Base-by-base conservation (phyloP, 805 yeast genomes). In the Lipomyces anomalus region DNA sequence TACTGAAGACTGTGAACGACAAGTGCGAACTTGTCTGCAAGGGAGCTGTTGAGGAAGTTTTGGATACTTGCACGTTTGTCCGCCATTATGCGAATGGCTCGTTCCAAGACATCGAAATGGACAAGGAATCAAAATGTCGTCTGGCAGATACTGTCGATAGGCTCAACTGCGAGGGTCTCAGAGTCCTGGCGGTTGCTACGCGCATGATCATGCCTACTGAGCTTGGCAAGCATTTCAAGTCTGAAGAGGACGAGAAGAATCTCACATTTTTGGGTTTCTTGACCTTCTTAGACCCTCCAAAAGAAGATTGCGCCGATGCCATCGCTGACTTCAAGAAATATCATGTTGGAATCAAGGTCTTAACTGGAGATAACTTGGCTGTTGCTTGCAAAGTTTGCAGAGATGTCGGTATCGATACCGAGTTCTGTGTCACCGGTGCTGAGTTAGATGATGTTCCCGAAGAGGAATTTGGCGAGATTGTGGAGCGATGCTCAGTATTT, bases 401-500 rank as follows among this genome's bases (percentile, higher is more conserved):
- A 33, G 55, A 50, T 22, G 55, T 50, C 35, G 55, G 55, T 18
- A 50, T 50, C 21, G 47, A 44, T 35, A 42, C 48, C 11, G 48
- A 46, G 18, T 44, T 38, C 42, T 30, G 35, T 9, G 46, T 50
- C 38, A 50, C 52, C 22, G 55, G 55, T 22, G 65, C 60, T 26
- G 78, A 67, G 24, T 75, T 68, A 60, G 79, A 65, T 9, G 76
- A 71, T 44, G 76, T 73, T 24, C 45, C 43, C 28, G 89, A 82
- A 68, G 95, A 86, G 58, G 95, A 85, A 65, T 72, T 86, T 61
- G 94, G 84, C 59, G 95, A 82, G 48, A 82, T 85, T 21, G 54
- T 50, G 11, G 56, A 52, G 52, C 46, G 55, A 6, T 48, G 53
- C 42, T 42, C 55, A 6, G 55, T 50, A 9, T 50, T 50, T 35